These are phyloP conservation scores for Phaffomyces antillensis DNA, from an alignment of 805 yeast species.

Conservation along the genomic window DNA sequence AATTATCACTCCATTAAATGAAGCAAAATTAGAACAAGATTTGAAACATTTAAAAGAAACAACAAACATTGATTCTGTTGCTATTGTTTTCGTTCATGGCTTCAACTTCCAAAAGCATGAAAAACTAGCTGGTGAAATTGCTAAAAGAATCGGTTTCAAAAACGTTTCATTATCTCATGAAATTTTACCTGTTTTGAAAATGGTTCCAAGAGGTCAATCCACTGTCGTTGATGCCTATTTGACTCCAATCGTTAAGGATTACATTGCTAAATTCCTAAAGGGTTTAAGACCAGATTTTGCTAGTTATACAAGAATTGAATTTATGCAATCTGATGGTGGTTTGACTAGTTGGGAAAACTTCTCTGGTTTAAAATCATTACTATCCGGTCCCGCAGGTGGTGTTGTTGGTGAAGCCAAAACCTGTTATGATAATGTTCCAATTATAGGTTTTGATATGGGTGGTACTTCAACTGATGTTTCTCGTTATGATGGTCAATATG, in stretches of 20 bases:
- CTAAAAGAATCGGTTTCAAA: constrained; percentile 27
- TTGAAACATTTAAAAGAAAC: constrained; percentile 18
- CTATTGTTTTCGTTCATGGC: constrained; percentile 30
- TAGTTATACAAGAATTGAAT: constrained; percentile 34
- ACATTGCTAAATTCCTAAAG: constrained; percentile 29
- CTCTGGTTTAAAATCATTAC: constrained; percentile 44
- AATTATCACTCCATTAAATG: constrained; percentile 29
- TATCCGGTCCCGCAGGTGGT: constrained; percentile 60
- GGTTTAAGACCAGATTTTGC: constrained; percentile 30
- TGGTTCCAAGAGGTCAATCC: constrained; percentile 35
- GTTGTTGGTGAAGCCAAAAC: constrained; percentile 52
- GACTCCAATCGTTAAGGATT: constrained; percentile 36
- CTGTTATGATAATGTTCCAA: constrained; percentile 35
- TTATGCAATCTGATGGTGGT: constrained; percentile 58
- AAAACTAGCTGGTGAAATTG: constrained; percentile 26
- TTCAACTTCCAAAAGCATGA: constrained; percentile 34
- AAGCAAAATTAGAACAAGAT: constrained; percentile 16
- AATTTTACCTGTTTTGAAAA: constrained; percentile 31
- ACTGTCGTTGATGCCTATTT: constrained; percentile 36
- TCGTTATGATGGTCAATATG: constrained; percentile 25
- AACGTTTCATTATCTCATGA: constrained; percentile 29
- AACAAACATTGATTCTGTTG: constrained; percentile 26
- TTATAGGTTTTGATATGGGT: constrained; percentile 37
- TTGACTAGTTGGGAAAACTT: constrained; percentile 44
- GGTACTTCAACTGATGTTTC: constrained; percentile 36